These are phyloP conservation scores for Pythium phragmiticola DNA, from an alignment of 352 stramenopile genomes.

Conservation along the genomic window DNA sequence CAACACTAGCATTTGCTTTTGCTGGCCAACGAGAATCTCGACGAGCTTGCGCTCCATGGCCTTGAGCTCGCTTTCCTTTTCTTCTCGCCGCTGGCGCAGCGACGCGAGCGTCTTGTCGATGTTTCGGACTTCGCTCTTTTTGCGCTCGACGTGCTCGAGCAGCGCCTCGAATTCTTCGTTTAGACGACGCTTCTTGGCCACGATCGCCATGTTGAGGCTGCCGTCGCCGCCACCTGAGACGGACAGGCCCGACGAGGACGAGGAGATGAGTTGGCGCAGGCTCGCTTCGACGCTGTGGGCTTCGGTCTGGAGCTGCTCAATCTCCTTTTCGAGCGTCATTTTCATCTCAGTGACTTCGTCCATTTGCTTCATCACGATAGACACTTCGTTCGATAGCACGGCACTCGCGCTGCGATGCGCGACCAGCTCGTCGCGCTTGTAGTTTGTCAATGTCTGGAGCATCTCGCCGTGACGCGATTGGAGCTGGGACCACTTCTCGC, in stretches of 20 bases:
- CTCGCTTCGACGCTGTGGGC: slow-evolving; percentile 51
- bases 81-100: slow-evolving; percentile 48
- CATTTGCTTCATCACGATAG: slow-evolving; percentile 70
- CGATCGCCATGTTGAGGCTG: slow-evolving; percentile 55
- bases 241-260: slow-evolving; percentile 18
- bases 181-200: slow-evolving; percentile 76
- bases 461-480: slow-evolving; percentile 54
- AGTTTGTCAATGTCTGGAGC: slow-evolving; percentile 70
- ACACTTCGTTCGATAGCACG: slow-evolving; percentile 74
- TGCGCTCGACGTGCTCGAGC: slow-evolving; percentile 70
- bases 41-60: slow-evolving; percentile 76
- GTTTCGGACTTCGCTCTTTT: slow-evolving; percentile 55
- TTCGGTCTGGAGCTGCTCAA: slow-evolving; percentile 57
- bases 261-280: slow-evolving; percentile 57
- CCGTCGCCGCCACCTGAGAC: slow-evolving; percentile 20
- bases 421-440: slow-evolving; percentile 81
- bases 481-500: slow-evolving; percentile 34
- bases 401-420: slow-evolving; percentile 66
- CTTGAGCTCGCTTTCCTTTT: slow-evolving; percentile 82
- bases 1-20: slow-evolving; percentile 69
- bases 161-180: slow-evolving; percentile 82
- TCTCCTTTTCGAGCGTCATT: slow-evolving; percentile 47
- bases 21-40: slow-evolving; percentile 82
- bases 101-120: slow-evolving; percentile 62
- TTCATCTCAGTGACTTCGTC: slow-evolving; percentile 74